Base-by-base conservation (phyloP, 805 yeast species). In the Starmerella floricola region DNA sequence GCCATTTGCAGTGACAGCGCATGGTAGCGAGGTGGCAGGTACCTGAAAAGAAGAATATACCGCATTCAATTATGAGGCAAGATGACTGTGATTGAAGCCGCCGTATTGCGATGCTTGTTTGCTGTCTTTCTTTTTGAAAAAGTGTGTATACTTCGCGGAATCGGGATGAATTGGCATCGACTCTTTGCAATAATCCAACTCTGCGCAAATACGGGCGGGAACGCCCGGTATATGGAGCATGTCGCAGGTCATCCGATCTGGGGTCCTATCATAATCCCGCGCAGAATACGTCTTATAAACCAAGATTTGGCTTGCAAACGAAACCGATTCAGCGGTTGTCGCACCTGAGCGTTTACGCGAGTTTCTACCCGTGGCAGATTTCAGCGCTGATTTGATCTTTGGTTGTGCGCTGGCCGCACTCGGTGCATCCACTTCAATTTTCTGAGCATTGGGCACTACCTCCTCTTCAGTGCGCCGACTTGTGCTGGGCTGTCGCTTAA, bases 241-340 rank as follows among this genome's bases (percentile, higher is more conserved):
- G 61, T 87, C 85, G 63, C 96, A 88, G 2, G 96, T 86, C 3
- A 94, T 94, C 23, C 78, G 68, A 48, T 86, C 96, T 0, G 96
- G 95, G 50, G 78, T 85, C 54, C 98, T 75, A 60, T 88, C 96
- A 60, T 88, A 88, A 50, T 82, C 95, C 16, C 73, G 77, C 29
- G 78, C 77, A 45, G 78, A 72, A 60, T 80, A 85, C 0, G 95
- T 88, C 46, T 85, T 93, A 61, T 78, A 88, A 33, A 91, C 71
- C 6, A 83, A 72, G 43, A 91, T 83, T 52, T 85, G 69, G 1
- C 93, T 78, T 4, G 94, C 80, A 62, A 88, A 88, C 37, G 34
- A 21, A 10, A 51, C 49, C 2, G 30, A 23, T 3, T 12, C 12
- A 8, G 27, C n/a, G 15, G 10, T 13, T n/a, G 42, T 13, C 1